Conservation (phyloP, 2,329 filamentous ascomycete genomes). For the Colletotrichum camelliae region DNA sequence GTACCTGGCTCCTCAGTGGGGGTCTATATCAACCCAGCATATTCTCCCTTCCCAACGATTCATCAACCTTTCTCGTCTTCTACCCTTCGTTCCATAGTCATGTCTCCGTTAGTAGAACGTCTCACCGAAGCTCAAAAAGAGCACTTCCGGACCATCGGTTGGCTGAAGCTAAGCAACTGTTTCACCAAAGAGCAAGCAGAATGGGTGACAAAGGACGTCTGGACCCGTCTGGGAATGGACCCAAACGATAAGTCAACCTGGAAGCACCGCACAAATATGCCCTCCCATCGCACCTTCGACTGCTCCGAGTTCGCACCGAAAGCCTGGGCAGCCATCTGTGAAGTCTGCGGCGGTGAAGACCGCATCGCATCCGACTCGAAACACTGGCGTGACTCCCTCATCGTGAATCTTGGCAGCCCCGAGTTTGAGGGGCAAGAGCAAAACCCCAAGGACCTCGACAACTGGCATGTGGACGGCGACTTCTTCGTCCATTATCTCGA, state of each 20-base stretch:
- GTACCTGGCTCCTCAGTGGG: not conserved
- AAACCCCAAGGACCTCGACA: constrained; percentile 55
- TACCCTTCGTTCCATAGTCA: not conserved
- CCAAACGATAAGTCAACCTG: constrained; percentile 69
- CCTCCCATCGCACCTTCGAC: constrained; percentile 59
- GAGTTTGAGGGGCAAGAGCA: constrained; percentile 55
- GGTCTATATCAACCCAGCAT: not conserved
- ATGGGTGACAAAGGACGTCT: constrained; percentile 50
- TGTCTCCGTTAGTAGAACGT: constrained; percentile 22
- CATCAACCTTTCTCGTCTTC: not conserved
- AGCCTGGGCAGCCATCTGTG: constrained; percentile 70
- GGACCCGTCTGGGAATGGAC: constrained; percentile 70
- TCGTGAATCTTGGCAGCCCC: constrained; percentile 70
- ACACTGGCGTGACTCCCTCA: constrained; percentile 71
- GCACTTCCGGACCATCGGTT: constrained; percentile 45
- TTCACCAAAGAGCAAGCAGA: constrained; percentile 45
- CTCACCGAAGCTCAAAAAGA: constrained; percentile 45
- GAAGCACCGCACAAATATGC: constrained; percentile 70
- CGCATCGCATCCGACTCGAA: constrained; percentile 52
- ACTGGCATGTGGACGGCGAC: constrained; percentile 75
- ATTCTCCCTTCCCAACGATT: not conserved
- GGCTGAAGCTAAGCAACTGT: constrained; percentile 35
- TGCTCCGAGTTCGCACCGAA: constrained; percentile 64
- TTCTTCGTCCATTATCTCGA: constrained; percentile 78
- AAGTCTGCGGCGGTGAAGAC: constrained; percentile 69